Conservation (phyloP, 2,329 filamentous ascomycete species). For the Dissoconium aciculare region DNA sequence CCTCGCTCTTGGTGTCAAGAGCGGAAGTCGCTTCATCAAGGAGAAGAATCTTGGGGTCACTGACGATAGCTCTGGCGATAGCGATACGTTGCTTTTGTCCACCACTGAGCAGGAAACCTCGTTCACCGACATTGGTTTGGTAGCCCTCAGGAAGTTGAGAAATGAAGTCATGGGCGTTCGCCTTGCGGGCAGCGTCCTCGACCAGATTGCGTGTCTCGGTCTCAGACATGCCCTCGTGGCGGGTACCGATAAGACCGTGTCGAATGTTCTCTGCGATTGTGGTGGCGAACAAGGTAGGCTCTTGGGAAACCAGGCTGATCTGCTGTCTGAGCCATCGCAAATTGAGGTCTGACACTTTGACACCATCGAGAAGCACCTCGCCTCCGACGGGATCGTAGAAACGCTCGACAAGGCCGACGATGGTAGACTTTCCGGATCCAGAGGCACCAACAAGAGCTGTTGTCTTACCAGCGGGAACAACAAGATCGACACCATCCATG, state of each 20-base stretch:
- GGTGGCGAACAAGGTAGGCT: constrained; percentile 77
- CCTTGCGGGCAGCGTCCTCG: constrained; percentile 68
- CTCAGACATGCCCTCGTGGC: constrained; percentile 51
- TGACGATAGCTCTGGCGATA: constrained; percentile 80
- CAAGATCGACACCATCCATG: constrained; percentile 67
- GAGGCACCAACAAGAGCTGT: constrained; percentile 90
- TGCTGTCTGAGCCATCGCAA: constrained; percentile 83
- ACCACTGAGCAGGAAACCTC: constrained; percentile 80
- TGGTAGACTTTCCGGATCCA: constrained; percentile 86
- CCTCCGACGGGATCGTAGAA: constrained; percentile 87
- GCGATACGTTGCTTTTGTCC: constrained; percentile 92
- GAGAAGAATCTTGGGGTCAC: constrained; percentile 78
- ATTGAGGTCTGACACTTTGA: constrained; percentile 67
- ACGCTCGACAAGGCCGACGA: constrained; percentile 80
- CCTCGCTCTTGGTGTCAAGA: constrained; percentile 87
- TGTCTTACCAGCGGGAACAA: constrained; percentile 75
- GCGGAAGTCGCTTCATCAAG: constrained; percentile 92
- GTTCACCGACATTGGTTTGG: constrained; percentile 86
- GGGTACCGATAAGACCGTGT: constrained; percentile 79
- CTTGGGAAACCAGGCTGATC: constrained; percentile 83
- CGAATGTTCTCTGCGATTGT: constrained; percentile 82
- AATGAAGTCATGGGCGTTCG: constrained; percentile 92
- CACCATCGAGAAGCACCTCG: constrained; percentile 63
- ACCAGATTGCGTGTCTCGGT: constrained; percentile 58
- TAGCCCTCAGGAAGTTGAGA: constrained; percentile 70